These are phyloP conservation scores for Bipolaris cookei DNA, from an alignment of 2,329 filamentous ascomycete genomes.

Conservation along the genomic window DNA sequence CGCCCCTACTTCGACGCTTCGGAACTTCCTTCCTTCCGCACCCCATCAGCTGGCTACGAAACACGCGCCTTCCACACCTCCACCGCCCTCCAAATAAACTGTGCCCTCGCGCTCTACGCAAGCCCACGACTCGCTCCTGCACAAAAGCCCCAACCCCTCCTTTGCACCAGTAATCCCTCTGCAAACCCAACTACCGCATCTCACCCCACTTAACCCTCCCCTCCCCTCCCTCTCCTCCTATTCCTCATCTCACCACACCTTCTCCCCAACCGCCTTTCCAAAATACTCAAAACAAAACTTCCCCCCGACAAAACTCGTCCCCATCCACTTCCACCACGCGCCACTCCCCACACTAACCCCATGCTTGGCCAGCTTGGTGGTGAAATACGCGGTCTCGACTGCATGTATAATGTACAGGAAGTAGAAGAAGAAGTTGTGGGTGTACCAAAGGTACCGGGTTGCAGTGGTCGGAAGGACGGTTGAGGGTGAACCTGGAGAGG, in stretches of 20 bases:
- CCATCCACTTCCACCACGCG: slow-evolving; percentile 35
- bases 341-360: slow-evolving; percentile 23
- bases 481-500: slow-evolving; percentile 15
- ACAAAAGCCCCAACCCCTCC: not conserved
- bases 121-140: no score
- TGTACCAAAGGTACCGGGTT: slow-evolving; percentile 26
- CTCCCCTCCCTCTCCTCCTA: not conserved
- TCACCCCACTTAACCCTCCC: no score
- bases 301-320: slow-evolving; percentile 34
- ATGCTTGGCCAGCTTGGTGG: slow-evolving; percentile 21
- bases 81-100: not conserved
- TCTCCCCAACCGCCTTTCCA: slow-evolving; percentile 19
- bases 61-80: not conserved
- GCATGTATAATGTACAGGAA: slow-evolving; percentile 33
- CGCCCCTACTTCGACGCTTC: slow-evolving; percentile 17
- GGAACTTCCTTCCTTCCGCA: slow-evolving; percentile 12
- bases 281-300: slow-evolving; percentile 33
- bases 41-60: not conserved
- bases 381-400: slow-evolving; percentile 30
- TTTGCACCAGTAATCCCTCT: not conserved
- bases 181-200: not conserved
- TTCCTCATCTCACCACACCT: not conserved
- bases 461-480: slow-evolving; percentile 11
- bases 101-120: not conserved
- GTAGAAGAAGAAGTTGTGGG: slow-evolving; percentile 32